Percentiles rank a stretch among this genome's conserved stretches.
These are phyloP conservation scores for Bombardia bombarda DNA, from an alignment of 495 filamentous ascomycete species.

Conservation along the genomic window DNA sequence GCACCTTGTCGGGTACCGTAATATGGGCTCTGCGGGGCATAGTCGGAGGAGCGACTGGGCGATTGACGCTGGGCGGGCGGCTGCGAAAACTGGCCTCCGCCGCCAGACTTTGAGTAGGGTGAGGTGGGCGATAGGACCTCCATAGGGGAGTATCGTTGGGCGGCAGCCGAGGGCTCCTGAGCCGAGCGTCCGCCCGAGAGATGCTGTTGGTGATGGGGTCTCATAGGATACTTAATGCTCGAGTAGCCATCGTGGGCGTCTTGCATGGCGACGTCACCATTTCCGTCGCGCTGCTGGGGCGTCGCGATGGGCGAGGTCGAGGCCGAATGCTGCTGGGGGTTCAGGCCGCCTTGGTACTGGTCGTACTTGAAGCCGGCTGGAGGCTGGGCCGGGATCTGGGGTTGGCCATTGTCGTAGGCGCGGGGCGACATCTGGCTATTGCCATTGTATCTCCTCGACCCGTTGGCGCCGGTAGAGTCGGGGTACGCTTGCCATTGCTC, in stretches of 20 bases:
- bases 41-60: conserved; percentile 27
- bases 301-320: conserved; percentile 57
- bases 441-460: conserved; percentile 44
- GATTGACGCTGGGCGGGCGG: conserved; percentile 33
- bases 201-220: conserved; percentile 56
- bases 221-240: conserved; percentile 62
- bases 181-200: conserved; percentile 46
- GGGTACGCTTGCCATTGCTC: conserved; percentile 50
- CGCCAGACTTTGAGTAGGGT: conserved; percentile 37
- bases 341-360: conserved; percentile 53
- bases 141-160: conserved; percentile 93
- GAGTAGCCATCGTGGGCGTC: conserved; percentile 72
- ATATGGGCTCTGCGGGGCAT: conserved; percentile 41
- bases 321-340: conserved; percentile 47
- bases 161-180: conserved; percentile 71
- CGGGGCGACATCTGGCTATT: conserved; percentile 39
- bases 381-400: conserved; percentile 46
- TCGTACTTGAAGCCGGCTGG: conserved; percentile 68
- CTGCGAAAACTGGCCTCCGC: conserved; percentile 36
- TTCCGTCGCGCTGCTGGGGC: conserved; percentile 62
- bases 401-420: conserved; percentile 29
- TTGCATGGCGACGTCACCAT: conserved; percentile 85
- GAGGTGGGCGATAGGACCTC: conserved; percentile 59
- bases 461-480: conserved; percentile 33
- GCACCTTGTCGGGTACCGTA: conserved; percentile 36